Conservation (phyloP, 345 rosid species). For the Ceriops decandra region DNA sequence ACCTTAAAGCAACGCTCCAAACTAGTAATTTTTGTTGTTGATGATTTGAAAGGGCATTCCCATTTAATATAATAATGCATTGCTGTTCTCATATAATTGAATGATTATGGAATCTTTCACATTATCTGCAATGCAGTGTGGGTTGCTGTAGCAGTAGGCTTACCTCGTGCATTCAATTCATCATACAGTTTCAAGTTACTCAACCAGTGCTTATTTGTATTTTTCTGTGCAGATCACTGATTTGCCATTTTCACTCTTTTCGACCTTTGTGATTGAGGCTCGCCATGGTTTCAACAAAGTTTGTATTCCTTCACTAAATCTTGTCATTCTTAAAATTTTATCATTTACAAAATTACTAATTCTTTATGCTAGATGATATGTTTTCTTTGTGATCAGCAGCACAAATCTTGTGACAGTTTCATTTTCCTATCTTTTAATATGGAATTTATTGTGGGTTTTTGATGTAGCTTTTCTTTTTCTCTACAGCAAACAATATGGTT, state of each 20-base stretch:
- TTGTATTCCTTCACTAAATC: conserved; percentile 25
- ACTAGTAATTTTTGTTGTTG: too few species aligned
- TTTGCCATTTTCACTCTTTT: conserved; percentile 91
- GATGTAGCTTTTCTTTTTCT: conserved; percentile 17
- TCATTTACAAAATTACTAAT: conserved; percentile 7
- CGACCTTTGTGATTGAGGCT: conserved; percentile 94
- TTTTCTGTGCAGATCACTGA: conserved; percentile 77
- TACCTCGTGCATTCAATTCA: too few species aligned
- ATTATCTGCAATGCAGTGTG: too few species aligned
- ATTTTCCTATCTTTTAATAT: not conserved
- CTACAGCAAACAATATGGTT: conserved; percentile 96
- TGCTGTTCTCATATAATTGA: too few species aligned
- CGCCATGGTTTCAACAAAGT: conserved; percentile 99
- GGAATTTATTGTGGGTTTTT: conserved; percentile 9
- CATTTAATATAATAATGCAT: too few species aligned
- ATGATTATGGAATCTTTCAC: too few species aligned
- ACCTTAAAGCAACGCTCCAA: too few species aligned
- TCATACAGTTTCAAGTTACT: not conserved
- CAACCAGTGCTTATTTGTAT: not conserved
- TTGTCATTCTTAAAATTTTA: conserved; percentile 6
- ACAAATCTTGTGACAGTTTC: not conserved
- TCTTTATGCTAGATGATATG: conserved; percentile 7
- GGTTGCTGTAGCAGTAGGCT: too few species aligned
- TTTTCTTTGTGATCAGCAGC: not conserved
- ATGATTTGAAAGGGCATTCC: too few species aligned